phyloP scores from a whole-genome alignment of 192 early-diverging fungal species.

The Coemansia biformis region DNA sequence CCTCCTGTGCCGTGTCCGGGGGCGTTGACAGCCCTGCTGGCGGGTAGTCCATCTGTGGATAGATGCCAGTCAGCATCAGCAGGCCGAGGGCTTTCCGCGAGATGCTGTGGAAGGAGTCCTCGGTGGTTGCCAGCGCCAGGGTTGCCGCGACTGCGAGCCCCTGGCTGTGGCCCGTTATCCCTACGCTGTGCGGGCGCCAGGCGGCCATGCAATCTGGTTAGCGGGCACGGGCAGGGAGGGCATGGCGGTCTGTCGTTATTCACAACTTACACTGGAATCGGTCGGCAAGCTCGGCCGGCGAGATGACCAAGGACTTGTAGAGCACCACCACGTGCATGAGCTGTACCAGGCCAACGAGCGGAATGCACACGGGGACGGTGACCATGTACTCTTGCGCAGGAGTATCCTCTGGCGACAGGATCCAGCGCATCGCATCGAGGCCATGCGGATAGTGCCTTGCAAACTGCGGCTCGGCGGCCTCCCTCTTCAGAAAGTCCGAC shows the following conservation, averaged over 20 bases:
- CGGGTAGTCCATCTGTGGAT: constrained; percentile 76
- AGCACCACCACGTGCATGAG: constrained; percentile 82
- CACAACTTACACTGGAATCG: constrained; percentile 49
- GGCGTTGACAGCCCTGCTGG: constrained; percentile 55
- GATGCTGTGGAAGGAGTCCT: constrained; percentile 75
- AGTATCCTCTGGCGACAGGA: constrained; percentile 59
- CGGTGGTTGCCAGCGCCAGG: constrained; percentile 71
- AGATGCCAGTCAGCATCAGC: constrained; percentile 77
- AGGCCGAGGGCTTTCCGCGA: constrained; percentile 74
- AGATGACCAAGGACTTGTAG: constrained; percentile 61
- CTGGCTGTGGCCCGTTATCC: constrained; percentile 86
- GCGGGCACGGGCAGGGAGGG: background rate
- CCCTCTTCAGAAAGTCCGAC: constrained; percentile 56
- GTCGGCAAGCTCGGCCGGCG: constrained; percentile 56
- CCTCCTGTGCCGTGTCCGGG: constrained; percentile 48
- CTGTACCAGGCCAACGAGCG: constrained; percentile 88
- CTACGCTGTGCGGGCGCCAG: constrained; percentile 14
- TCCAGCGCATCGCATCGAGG: constrained; percentile 77
- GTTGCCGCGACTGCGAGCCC: constrained; percentile 85
- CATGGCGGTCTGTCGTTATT: no score
- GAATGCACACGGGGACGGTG: constrained; percentile 73
- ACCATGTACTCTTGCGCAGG: constrained; percentile 73
- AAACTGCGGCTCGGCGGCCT: constrained; percentile 54
- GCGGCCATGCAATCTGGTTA: background rate
- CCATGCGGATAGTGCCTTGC: constrained; percentile 59